Evolutionary conservation across 192 early-diverging fungal genomes (phyloP).

Genomic region (Entrophospora sp.): DNA sequence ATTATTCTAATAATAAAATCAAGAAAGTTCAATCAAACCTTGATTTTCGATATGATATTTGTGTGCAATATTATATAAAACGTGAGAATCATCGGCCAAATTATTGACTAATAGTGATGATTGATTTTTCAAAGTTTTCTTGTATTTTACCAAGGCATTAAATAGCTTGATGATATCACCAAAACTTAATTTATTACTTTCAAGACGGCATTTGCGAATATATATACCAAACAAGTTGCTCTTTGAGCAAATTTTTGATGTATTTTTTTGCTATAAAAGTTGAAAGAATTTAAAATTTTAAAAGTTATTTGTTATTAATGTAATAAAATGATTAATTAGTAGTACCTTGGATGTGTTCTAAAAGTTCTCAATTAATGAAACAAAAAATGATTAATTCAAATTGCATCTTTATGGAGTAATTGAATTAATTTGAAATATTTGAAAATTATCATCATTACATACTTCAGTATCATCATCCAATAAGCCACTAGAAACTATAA

Average conservation of each 20-base stretch:
- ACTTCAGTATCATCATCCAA: too few relatives aligned
- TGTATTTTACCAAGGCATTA: slow-evolving; percentile 12
- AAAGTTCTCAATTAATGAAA: too few relatives aligned
- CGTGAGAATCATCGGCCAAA: background rate
- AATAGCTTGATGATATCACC: slow-evolving; percentile 1
- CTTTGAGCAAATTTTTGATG: background rate
- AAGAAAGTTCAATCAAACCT: slow-evolving; percentile 12
- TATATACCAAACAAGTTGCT: slow-evolving; percentile 14
- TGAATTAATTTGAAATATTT: too few relatives aligned
- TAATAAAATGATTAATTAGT: background rate
- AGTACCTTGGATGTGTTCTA: too few relatives aligned
- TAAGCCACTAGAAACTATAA: too few relatives aligned
- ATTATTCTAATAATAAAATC: background rate
- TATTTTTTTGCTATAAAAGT: background rate
- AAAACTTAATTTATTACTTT: slow-evolving; percentile 4
- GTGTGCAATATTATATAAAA: background rate
- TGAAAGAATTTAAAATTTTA: background rate
- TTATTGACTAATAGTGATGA: too few relatives aligned
- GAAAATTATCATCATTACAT: too few relatives aligned
- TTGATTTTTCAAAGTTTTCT: background rate
- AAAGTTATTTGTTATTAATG: background rate
- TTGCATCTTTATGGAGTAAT: too few relatives aligned
- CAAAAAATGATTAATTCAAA: too few relatives aligned
- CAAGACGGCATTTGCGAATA: slow-evolving; percentile 10
- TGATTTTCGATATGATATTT: slow-evolving; percentile 7